A percentile compares a stretch with the other conserved stretches of the same genome.
These are phyloP conservation scores for Kwoniella shivajii DNA, from an alignment of 1,284 basidiomycete genomes.

Conservation along the genomic window DNA sequence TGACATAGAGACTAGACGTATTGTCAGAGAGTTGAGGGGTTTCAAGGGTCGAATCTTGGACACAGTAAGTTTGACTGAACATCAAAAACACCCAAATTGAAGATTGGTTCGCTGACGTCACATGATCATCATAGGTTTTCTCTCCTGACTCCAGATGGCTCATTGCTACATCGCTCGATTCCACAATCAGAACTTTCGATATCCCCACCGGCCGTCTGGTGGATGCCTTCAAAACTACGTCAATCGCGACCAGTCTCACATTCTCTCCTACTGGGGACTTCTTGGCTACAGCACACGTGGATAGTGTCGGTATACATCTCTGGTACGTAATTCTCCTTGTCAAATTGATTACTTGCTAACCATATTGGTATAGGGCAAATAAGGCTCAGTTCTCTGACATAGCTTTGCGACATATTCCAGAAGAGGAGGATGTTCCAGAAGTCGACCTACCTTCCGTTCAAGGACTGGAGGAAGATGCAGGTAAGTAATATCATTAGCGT, in stretches of 20 bases:
- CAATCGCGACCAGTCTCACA: conserved; percentile 82
- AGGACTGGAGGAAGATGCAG: conserved; percentile 66
- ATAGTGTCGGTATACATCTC: conserved; percentile 89
- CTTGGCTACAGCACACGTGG: conserved; percentile 90
- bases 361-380: conserved; percentile 70
- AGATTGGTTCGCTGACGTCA: background rate
- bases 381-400: conserved; percentile 89
- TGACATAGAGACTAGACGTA: conserved; percentile 84
- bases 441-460: conserved; percentile 80
- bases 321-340: conserved; percentile 62
- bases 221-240: conserved; percentile 88
- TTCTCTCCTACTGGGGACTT: conserved; percentile 97
- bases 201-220: conserved; percentile 89
- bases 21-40: conserved; percentile 84
- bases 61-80: conserved; percentile 54
- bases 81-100: background rate
- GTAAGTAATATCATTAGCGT: conserved; percentile 20
- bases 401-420: conserved; percentile 70
- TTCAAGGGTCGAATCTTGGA: conserved; percentile 81
- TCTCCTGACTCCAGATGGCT: conserved; percentile 95
- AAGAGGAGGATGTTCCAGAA: conserved; percentile 72
- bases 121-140: conserved; percentile 67
- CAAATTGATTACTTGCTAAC: background rate
- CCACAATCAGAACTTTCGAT: conserved; percentile 92
- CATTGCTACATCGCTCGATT: conserved; percentile 83